Evolutionary conservation across 352 stramenopile genomes (phyloP).

Genomic region (Vaucheria bursata): DNA sequence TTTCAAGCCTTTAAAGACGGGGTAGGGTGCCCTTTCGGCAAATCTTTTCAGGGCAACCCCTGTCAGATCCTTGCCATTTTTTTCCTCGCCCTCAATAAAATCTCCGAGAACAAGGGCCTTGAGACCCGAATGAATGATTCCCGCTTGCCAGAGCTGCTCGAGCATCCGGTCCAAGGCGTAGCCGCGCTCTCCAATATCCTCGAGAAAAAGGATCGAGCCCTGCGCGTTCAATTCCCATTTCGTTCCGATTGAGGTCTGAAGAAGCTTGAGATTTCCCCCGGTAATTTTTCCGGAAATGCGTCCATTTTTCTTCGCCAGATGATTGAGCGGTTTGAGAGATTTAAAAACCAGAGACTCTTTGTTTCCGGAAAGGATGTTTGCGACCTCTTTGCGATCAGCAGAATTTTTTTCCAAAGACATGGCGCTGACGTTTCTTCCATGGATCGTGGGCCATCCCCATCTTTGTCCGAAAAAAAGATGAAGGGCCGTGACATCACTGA

Average conservation of each 20-base stretch:
- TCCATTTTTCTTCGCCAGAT: neutral
- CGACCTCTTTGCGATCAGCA: neutral
- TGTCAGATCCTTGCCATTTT: neutral
- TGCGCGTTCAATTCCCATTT: neutral
- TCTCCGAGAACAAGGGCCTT: neutral
- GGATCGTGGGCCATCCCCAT: conserved; percentile 1
- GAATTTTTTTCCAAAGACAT: too few relatives aligned
- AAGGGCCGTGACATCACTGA: neutral
- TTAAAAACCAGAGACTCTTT: neutral
- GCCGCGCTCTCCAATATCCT: neutral
- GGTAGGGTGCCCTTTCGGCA: neutral
- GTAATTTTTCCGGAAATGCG: neutral
- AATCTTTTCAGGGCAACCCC: neutral
- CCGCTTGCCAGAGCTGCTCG: neutral
- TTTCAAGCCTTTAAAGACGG: neutral
- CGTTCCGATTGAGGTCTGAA: neutral
- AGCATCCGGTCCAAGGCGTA: neutral
- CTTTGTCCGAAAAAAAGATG: neutral
- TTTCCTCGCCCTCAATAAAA: neutral
- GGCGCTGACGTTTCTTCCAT: neutral
- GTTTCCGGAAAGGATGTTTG: neutral
- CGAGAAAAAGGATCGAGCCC: neutral
- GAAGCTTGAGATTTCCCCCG: neutral
- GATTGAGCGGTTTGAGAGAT: neutral
- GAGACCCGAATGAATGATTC: neutral